These are phyloP conservation scores for Gomphus sp. DNA, from an alignment of 1,284 basidiomycete genomes.

Conservation along the genomic window DNA sequence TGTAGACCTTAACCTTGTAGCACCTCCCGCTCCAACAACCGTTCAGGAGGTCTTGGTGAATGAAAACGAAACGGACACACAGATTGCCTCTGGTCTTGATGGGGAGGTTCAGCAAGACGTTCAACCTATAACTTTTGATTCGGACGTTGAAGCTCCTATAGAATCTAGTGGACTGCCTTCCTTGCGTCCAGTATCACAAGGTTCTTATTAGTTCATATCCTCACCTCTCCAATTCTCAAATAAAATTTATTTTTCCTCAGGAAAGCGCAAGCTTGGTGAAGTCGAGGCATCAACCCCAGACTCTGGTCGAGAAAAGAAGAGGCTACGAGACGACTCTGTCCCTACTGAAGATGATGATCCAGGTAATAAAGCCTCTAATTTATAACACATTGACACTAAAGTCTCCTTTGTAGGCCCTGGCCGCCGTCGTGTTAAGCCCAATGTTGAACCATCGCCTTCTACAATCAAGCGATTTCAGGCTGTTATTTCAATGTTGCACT, in stretches of 20 bases:
- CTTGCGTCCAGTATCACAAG: not conserved
- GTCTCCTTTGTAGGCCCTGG: conserved; percentile 11
- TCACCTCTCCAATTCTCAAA: not conserved
- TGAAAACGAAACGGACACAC: not conserved
- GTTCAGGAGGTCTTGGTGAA: not conserved
- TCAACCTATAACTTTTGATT: not conserved
- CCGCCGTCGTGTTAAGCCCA: conserved; percentile 7
- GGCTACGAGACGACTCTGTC: conserved; percentile 58
- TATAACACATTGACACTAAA: not conserved
- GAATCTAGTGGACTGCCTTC: not conserved
- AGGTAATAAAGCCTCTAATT: not conserved
- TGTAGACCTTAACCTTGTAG: not conserved
- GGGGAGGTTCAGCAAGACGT: not conserved
- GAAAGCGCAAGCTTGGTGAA: conserved; percentile 58
- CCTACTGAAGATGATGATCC: conserved; percentile 51
- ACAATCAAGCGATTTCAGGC: conserved; percentile 70
- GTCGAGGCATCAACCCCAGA: conserved; percentile 37
- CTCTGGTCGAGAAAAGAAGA: conserved; percentile 50
- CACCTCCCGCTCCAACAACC: not conserved
- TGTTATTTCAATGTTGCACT: conserved; percentile 72
- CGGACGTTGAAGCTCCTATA: not conserved
- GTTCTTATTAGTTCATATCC: not conserved
- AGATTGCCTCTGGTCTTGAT: not conserved
- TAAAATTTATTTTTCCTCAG: not conserved
- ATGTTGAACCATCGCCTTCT: conserved; percentile 21